Evolutionary conservation across 495 filamentous ascomycete genomes (phyloP), one percentile per base, ranked within the genome.

Genomic region (Bombardia bombarda): DNA sequence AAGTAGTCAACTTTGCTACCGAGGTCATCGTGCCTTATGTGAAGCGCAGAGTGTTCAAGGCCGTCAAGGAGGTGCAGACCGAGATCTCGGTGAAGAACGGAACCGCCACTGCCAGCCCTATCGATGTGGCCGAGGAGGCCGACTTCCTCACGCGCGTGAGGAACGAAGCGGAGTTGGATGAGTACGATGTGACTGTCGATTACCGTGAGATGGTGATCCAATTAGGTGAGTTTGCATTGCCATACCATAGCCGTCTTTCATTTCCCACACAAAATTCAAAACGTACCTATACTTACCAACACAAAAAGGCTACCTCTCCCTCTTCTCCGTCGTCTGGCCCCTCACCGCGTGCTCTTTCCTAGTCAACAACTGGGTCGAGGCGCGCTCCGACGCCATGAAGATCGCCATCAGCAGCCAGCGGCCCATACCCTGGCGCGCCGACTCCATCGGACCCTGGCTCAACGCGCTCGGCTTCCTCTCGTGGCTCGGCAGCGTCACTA

Each of bases 141-240:
- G 66, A 75, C 7, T 95, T 96, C 59, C 69, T 96, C 10, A 62
- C 74, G 7, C 79, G 89, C 10, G 90, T 95, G 0, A 80, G 92
- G 19, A 74, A 86, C 43, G 88, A 98, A 57, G 83, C 89, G n/a
- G 83, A 92, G 48, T 72, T 96, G 1, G 77, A 78, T 9, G 69
- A 80, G 35, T 98, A 98, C 63, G 85, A 95, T 48, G 90, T 95
- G 2, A 87, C 83, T 5, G 74, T 75, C 10, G 92, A 98, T 52
- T 76, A 95, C 39, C 72, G 90, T 10, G 93, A 98, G 61, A 98
- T 98, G 92, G 80, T 89, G 38, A 79, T 97, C 35, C 92, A 96
- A 53, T 90, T 88, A 55, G 61, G 58, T 59, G 52, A 34, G 38
- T 45, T 7, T 2, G 12, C 25, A n/a, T n/a, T n/a, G n/a, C n/a